Evolutionary conservation across 371 early-diverging fungal species (phyloP), one percentile per base, ranked within the genome.

Genomic region (Entomophthora muscae): DNA sequence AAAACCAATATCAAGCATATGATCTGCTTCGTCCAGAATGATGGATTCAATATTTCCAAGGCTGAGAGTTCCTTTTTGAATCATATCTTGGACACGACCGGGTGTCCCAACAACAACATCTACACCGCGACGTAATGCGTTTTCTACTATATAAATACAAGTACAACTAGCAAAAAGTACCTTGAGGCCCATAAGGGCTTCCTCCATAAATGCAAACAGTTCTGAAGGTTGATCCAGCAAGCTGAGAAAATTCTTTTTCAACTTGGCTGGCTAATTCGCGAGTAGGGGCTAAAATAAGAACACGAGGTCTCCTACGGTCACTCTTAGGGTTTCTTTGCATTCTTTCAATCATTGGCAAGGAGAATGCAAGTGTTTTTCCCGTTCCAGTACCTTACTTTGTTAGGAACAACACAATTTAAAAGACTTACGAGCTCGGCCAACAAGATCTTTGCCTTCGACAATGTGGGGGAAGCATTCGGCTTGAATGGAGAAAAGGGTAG

Each of bases 101-200:
- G 99, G 99, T 17, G 98, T 97, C 53, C 96, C 98, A 30, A 99
- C 88, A 26, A 99, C 82, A 29, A 96, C 84, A 72, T 98, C 98
- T 21, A 90, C 84, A 54, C 98, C 99, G 24, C 80, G 75, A 61
- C 86, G 79, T 64, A 99, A 72, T 5, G 83, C 89, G 23, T 73
- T 71, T 52, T 80, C 58, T 57, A 57, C 17, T 21, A 57, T 2
- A 29, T 29, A 31, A n/a, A n/a, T n/a, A n/a, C n/a, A n/a, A n/a
- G n/a, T n/a, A n/a, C n/a, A n/a, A n/a, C n/a, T n/a, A n/a, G n/a
- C n/a, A n/a, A n/a, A n/a, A n/a, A n/a, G n/a, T 62, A 52, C 24
- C 79, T 73, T 94, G 96, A 56, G 81, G 76, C 58, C 79, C 78
- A 73, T 90, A 88, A 51, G 92, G 83, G 1, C 83, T 79, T 64